Percentiles rank a stretch among this genome's conserved stretches.
These are phyloP conservation scores for Colletotrichum kahawae DNA, from an alignment of 2,329 filamentous ascomycete genomes.

Conservation along the genomic window DNA sequence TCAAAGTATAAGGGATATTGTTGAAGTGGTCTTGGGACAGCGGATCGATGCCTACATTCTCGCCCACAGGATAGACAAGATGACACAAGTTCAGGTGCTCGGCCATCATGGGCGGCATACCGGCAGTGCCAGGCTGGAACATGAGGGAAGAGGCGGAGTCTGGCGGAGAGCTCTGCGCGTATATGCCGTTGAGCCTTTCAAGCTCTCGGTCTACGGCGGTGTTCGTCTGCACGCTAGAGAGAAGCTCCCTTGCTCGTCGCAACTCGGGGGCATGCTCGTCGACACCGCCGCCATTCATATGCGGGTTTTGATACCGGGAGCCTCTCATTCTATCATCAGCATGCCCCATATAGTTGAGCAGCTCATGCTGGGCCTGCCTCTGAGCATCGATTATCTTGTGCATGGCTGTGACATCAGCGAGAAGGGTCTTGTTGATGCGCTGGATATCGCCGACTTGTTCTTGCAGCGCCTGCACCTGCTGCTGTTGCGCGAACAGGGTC, in stretches of 20 bases:
- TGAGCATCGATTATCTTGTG: constrained; percentile 66
- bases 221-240: constrained; percentile 58
- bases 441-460: constrained; percentile 82
- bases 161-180: constrained; percentile 55
- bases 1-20: constrained; percentile 85
- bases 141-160: constrained; percentile 61
- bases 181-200: constrained; percentile 59
- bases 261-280: constrained; percentile 58
- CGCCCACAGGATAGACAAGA: constrained; percentile 89
- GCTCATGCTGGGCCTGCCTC: constrained; percentile 61
- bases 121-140: constrained; percentile 52
- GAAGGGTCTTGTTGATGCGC: constrained; percentile 65
- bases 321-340: constrained; percentile 50
- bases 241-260: constrained; percentile 60
- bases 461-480: constrained; percentile 87
- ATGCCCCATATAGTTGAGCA: constrained; percentile 60
- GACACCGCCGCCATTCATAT: constrained; percentile 41
- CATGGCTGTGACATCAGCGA: constrained; percentile 65
- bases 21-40: constrained; percentile 94
- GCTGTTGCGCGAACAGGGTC: constrained; percentile 86
- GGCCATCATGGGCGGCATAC: constrained; percentile 47
- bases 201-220: constrained; percentile 58
- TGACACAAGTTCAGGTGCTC: constrained; percentile 64
- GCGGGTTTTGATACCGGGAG: constrained; percentile 40
- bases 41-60: constrained; percentile 90